phyloP scores from a whole-genome alignment of 2,329 filamentous ascomycete genomes.

The Fusarium beomiforme region DNA sequence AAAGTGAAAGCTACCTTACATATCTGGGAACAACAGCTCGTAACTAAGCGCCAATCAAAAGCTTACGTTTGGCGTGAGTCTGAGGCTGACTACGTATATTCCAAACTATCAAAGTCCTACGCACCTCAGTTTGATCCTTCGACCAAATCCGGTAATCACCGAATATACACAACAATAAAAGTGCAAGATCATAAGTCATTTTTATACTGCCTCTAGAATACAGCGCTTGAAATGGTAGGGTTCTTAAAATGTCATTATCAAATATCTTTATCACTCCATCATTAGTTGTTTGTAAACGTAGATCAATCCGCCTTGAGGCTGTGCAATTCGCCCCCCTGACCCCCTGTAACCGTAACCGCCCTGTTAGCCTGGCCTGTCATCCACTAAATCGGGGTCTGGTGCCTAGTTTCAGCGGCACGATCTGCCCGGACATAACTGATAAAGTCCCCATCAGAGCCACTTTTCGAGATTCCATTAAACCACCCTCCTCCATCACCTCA shows the following conservation, averaged over 20 bases:
- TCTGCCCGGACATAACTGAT: conserved; percentile 13
- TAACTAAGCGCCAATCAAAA: not conserved
- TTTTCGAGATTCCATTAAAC: conserved; percentile 11
- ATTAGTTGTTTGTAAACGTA: not conserved
- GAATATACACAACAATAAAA: not conserved
- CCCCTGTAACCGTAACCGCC: conserved; percentile 1
- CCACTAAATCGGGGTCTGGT: not conserved
- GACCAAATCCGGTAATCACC: conserved; percentile 17
- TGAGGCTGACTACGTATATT: conserved; percentile 9
- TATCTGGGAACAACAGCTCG: not conserved
- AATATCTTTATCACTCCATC: not conserved
- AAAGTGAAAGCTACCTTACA: not conserved
- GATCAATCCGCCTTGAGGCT: conserved; percentile 16
- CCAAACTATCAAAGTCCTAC: not conserved
- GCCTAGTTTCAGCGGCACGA: conserved; percentile 24
- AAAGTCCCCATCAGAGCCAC: conserved; percentile 20
- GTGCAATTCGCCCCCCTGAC: conserved; percentile 5
- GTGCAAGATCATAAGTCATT: accelerated
- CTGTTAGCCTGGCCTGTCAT: conserved; percentile 5
- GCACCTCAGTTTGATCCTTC: not conserved
- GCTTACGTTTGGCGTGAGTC: not conserved
- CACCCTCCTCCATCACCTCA: conserved; percentile 16
- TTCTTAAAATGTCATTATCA: not conserved
- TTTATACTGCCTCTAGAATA: not conserved
- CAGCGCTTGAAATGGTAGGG: no score